Base-by-base conservation (phyloP, 1,284 basidiomycete species). In the Ceratobasidium sp. region DNA sequence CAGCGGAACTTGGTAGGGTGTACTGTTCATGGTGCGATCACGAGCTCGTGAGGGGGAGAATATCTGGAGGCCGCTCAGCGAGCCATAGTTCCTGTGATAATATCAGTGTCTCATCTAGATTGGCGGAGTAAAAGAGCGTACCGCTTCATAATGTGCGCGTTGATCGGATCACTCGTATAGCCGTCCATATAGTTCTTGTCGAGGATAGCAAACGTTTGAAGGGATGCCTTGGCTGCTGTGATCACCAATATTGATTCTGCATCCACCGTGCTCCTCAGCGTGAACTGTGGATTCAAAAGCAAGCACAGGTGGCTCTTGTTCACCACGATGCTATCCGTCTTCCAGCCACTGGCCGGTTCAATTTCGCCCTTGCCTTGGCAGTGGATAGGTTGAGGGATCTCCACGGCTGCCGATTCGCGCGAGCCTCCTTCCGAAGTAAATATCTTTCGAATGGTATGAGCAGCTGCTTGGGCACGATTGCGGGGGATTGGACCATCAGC, bases 261-360 rank as follows among this genome's bases (percentile, higher is more conserved):
- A 54, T 87, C 85, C 0, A 85, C 83, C 53, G 92, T 88, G 77
- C 90, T 92, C 46, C 88, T 86, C 34, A 98, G 83, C 2, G 96
- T 90, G 62, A 98, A 88, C 81, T 98, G 97, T 19, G 97, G 96
- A 80, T 96, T 96, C 75, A 98, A 84, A 19, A 98, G 86, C 29
- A 97, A 85, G 78, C 93, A 92, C 78, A 93, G 92, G 80, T 94
- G 90, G 74, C 90, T 90, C 77, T 92, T 83, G 73, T 90, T 71
- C 82, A 83, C 51, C 90, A 84, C 41, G 27, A 76, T 66, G 58
- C 90, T 77, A 56, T 77, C 88, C 24, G 86, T 86, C 56, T 72
- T 72, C 90, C 90, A 92, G 16, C 91, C 92, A 64, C 86, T 83
- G 71, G 92, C 81, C n/a, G 91, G 91, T 72, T 91, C 86, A 22